phyloP scores from a whole-genome alignment of 1,284 basidiomycete genomes.

The Singerocomus rubriflavus region DNA sequence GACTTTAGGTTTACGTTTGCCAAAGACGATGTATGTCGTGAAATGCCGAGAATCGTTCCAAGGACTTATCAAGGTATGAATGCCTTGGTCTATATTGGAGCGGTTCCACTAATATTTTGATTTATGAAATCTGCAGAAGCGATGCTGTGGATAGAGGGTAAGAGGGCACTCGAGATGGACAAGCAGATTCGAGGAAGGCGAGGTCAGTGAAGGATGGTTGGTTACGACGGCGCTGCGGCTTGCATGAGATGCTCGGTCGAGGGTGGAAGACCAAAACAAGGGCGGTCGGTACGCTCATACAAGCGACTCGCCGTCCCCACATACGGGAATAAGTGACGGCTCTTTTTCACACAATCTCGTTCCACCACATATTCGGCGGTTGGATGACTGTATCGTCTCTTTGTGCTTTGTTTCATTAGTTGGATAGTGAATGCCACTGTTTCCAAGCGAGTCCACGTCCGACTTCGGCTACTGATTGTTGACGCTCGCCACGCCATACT shows the following conservation, averaged over 20 bases:
- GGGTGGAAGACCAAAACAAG: not conserved
- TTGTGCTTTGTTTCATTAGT: too few species aligned
- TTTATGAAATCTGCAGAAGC: constrained; percentile 47
- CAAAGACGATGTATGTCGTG: constrained; percentile 38
- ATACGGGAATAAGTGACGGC: not conserved
- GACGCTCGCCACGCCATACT: too few species aligned
- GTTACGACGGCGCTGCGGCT: not conserved
- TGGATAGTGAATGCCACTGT: too few species aligned
- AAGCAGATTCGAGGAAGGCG: constrained; percentile 48
- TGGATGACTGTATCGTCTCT: too few species aligned
- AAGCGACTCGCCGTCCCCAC: not conserved
- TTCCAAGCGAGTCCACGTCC: too few species aligned
- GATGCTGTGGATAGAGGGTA: constrained; percentile 81
- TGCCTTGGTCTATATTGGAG: not conserved
- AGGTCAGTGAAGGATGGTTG: not conserved
- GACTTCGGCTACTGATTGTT: too few species aligned
- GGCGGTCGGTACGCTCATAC: too few species aligned
- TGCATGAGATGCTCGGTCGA: not conserved
- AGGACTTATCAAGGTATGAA: constrained; percentile 62
- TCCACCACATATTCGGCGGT: not conserved
- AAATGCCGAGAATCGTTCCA: constrained; percentile 61
- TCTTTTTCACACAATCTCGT: not conserved
- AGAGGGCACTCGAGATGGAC: constrained; percentile 62
- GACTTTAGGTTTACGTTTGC: constrained; percentile 73
- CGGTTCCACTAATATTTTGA: not conserved